Evolutionary conservation across 805 yeast genomes (phyloP), one percentile per base, ranked within the genome.

Genomic region (Candida piceae): DNA sequence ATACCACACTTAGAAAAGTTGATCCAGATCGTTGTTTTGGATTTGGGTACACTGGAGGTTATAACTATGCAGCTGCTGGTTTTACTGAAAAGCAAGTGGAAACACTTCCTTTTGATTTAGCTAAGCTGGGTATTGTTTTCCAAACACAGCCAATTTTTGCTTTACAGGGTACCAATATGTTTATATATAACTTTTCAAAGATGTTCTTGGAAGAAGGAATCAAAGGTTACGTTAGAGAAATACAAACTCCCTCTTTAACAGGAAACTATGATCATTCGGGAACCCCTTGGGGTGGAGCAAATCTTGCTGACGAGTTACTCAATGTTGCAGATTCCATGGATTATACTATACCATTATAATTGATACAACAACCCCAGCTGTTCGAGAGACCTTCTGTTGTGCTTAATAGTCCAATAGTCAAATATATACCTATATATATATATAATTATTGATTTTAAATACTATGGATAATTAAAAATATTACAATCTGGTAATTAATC

Each of bases 1-100:
- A 80, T 12, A 49, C 60, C 11, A 54, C 57, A 33, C 67, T 78
- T 40, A 76, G 72, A 37, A 59, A 55, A 12, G 53, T 62, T 18
- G 66, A 58, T 50, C 83, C 83, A 12, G 63, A 68, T 18, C 70
- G 69, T 45, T 72, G 74, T 64, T 62, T 78, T 16, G 84, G 77
- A 6, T 78, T 78, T 51, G 78, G 78, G 48, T 59, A 76, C 38
- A 69, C 77, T 18, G 84, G 83, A 12, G 69, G 76, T 16, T 78
- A 76, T 60, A 74, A 78, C 57, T 78, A 83, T 80, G 52, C 65
- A 13, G 70, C 67, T 0, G 77, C 76, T 39, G 83, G 82, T 1
- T 78, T 72, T 53, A 50, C 62, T 13, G 70, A 67, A 11, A 44
- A 59, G 13, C 69, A 69, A 36, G 61, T 78, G 34, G 57, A 67